These are phyloP conservation scores for Coemansia sp. DNA, from an alignment of 192 early-diverging fungal genomes.

Conservation along the genomic window DNA sequence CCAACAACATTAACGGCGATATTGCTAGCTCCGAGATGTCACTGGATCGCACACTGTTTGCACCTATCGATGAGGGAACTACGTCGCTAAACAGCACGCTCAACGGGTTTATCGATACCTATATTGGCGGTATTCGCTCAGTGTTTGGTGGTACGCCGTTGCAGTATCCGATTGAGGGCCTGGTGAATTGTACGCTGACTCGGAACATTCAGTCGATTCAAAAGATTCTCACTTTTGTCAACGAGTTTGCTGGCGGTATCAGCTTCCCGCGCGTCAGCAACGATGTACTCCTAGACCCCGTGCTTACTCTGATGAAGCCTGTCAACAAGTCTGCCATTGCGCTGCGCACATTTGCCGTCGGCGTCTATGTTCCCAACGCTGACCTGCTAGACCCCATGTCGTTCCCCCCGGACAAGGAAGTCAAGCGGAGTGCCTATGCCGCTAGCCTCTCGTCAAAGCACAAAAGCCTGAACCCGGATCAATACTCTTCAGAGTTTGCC, in stretches of 20 bases:
- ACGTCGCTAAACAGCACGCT: conserved; percentile 36
- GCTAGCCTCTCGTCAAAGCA: neutral
- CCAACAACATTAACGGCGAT: conserved; percentile 30
- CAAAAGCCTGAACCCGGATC: neutral
- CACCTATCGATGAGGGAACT: conserved; percentile 36
- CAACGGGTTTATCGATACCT: conserved; percentile 32
- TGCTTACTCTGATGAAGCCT: conserved; percentile 12
- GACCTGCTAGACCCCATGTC: conserved; percentile 20
- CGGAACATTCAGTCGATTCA: conserved; percentile 40
- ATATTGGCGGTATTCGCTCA: conserved; percentile 29
- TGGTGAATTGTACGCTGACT: conserved; percentile 53
- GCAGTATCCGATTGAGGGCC: conserved; percentile 34
- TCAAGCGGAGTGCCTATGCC: neutral
- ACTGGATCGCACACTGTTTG: conserved; percentile 40
- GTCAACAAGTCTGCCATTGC: conserved; percentile 29
- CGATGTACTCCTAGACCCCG: conserved; percentile 21
- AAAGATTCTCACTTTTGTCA: conserved; percentile 38
- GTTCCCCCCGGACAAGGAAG: conserved; percentile 15
- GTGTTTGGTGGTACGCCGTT: conserved; percentile 43
- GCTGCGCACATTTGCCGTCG: conserved; percentile 30
- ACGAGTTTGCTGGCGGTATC: conserved; percentile 32
- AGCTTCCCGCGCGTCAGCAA: conserved; percentile 31
- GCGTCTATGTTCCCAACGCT: conserved; percentile 36
- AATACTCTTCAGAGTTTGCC: neutral
- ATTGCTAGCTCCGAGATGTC: conserved; percentile 16